phyloP scores from a whole-genome alignment of 1,284 basidiomycete genomes.

The Dichomitus squalens region DNA sequence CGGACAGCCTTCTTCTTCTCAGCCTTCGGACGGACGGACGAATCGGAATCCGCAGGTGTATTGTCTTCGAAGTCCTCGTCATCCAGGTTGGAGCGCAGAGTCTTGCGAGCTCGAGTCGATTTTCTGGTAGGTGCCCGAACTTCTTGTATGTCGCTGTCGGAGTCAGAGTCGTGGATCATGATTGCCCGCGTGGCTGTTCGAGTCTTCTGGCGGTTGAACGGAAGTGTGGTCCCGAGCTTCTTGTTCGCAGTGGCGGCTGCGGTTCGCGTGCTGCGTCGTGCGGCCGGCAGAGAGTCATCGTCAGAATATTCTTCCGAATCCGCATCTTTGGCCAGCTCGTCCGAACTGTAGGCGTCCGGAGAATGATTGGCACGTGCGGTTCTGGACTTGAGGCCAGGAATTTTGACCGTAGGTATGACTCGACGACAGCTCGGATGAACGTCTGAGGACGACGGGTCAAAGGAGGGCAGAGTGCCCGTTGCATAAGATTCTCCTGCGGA shows the following conservation, averaged over 20 bases:
- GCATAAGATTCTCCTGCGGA: constrained; percentile 45
- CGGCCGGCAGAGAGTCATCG: background rate
- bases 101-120: constrained; percentile 31
- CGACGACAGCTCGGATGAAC: constrained; percentile 64
- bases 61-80: constrained; percentile 36
- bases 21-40: constrained; percentile 26
- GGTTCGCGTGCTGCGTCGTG: constrained; percentile 16
- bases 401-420: constrained; percentile 33
- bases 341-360: constrained; percentile 15
- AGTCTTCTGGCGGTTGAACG: constrained; percentile 67
- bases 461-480: constrained; percentile 44
- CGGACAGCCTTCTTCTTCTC: constrained; percentile 38
- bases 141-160: constrained; percentile 39
- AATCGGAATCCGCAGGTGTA: constrained; percentile 26
- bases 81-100: constrained; percentile 28
- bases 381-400: constrained; percentile 2
- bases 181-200: constrained; percentile 35
- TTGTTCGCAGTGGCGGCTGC: constrained; percentile 23
- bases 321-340: constrained; percentile 25
- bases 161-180: constrained; percentile 40
- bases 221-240: constrained; percentile 36
- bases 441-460: constrained; percentile 62
- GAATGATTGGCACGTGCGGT: constrained; percentile 4
- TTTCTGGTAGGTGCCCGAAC: constrained; percentile 16
- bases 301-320: constrained; percentile 24